These are phyloP conservation scores for Taphrina betulina DNA, from an alignment of 1,139 yeast species.

Conservation along the genomic window DNA sequence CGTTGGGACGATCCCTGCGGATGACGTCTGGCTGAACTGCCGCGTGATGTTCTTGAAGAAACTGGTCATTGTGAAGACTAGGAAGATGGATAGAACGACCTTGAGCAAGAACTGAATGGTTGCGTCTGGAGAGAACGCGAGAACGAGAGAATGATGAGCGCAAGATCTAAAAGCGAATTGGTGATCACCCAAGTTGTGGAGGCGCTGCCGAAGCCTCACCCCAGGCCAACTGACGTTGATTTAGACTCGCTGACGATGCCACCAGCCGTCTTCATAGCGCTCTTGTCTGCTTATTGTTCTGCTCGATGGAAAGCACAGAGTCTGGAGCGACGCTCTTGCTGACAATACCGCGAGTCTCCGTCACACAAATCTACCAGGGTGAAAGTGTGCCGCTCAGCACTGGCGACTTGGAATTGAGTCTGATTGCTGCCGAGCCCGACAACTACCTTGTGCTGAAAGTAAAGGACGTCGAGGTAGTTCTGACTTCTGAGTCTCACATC, in stretches of 20 bases:
- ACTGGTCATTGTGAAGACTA: constrained; percentile 24
- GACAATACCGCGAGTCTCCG: constrained; percentile 1
- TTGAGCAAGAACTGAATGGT: too few relatives aligned
- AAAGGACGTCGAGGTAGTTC: constrained; percentile 16
- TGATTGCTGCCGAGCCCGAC: constrained; percentile 10
- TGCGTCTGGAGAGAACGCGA: too few relatives aligned
- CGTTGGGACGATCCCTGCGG: constrained; percentile 26
- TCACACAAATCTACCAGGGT: constrained; percentile 26
- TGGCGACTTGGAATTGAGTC: constrained; percentile 6
- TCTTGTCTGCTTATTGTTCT: too few relatives aligned
- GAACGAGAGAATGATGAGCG: too few relatives aligned
- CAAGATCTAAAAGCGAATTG: too few relatives aligned
- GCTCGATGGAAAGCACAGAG: too few relatives aligned
- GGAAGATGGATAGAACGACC: too few relatives aligned
- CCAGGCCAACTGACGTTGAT: too few relatives aligned
- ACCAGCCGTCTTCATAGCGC: too few relatives aligned
- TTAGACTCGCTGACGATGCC: too few relatives aligned
- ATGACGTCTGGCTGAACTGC: constrained; percentile 24
- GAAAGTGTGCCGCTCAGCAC: neutral
- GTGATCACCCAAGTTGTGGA: too few relatives aligned
- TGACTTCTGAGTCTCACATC: constrained; percentile 20
- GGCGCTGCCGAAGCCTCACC: too few relatives aligned
- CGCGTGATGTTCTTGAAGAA: constrained; percentile 29
- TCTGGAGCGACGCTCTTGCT: constrained; percentile 14
- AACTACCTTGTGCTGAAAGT: constrained; percentile 10